Evolutionary conservation across 352 stramenopile species (phyloP).

Genomic region (Elongisporangium prolatum): DNA sequence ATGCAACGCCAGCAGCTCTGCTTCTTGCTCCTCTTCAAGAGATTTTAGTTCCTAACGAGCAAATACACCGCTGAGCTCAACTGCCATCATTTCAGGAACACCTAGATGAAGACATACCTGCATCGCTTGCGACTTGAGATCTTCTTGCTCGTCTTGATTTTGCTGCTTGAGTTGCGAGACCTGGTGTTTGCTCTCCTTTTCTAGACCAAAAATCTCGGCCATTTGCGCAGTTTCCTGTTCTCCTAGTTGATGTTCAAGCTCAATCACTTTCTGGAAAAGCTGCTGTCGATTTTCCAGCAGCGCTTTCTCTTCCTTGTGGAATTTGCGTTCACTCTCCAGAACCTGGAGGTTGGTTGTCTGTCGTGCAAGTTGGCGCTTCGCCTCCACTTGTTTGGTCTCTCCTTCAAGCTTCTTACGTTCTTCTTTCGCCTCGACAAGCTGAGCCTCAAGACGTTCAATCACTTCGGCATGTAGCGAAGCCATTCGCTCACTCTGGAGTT

Average conservation of each 20-base stretch:
- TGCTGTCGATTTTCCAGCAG: conserved; percentile 62
- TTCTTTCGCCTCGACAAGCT: conserved; percentile 53
- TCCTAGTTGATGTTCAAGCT: conserved; percentile 55
- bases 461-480: conserved; percentile 55
- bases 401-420: conserved; percentile 49
- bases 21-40: conserved; percentile 56
- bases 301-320: conserved; percentile 63
- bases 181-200: conserved; percentile 50
- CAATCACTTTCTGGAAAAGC: conserved; percentile 54
- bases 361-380: conserved; percentile 39
- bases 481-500: conserved; percentile 51
- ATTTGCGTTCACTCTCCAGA: conserved; percentile 56
- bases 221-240: conserved; percentile 64
- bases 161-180: conserved; percentile 29
- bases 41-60: conserved; percentile 42
- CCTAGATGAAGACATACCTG: conserved; percentile 21
- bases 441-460: conserved; percentile 34
- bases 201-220: conserved; percentile 54
- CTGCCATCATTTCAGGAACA: background rate
- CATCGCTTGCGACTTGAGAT: conserved; percentile 54
- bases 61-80: background rate
- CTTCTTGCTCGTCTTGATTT: conserved; percentile 52
- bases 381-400: conserved; percentile 26
- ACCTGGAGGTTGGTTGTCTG: conserved; percentile 45
- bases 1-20: conserved; percentile 40